Evolutionary conservation across 2,329 filamentous ascomycete genomes (phyloP).

Genomic region (Escovopsis weberi): DNA sequence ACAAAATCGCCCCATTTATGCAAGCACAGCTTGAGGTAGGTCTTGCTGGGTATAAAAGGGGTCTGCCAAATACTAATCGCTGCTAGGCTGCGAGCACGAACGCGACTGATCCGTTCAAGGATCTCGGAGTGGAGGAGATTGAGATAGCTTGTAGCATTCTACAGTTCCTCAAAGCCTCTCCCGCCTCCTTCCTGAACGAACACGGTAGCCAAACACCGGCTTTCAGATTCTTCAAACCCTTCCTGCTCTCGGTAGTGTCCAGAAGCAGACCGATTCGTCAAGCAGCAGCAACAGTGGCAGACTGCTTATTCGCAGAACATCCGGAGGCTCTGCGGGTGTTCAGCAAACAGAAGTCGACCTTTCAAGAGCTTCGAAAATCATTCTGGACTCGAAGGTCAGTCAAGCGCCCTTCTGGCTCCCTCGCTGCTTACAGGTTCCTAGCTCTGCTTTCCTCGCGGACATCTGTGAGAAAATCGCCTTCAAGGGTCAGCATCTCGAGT

Average conservation of each 20-base stretch:
- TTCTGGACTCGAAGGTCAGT: constrained; percentile 41
- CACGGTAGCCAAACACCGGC: constrained; percentile 12
- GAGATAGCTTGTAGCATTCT: constrained; percentile 30
- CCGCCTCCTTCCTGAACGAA: constrained; percentile 17
- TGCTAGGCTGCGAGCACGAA: constrained; percentile 1
- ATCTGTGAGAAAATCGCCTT: constrained; percentile 34
- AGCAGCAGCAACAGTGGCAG: constrained; percentile 32
- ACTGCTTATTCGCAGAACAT: constrained; percentile 27
- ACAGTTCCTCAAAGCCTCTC: constrained; percentile 41
- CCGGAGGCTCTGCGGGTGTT: constrained; percentile 15
- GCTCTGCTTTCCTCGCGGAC: constrained; percentile 25
- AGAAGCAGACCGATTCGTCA: constrained; percentile 33
- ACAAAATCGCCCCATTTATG: constrained; percentile 40
- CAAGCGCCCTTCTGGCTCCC: neutral
- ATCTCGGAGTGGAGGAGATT: constrained; percentile 2
- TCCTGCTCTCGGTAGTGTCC: constrained; percentile 40
- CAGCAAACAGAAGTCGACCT: constrained; percentile 10
- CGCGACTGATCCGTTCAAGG: constrained; percentile 1
- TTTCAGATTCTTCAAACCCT: constrained; percentile 30
- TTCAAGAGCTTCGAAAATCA: constrained; percentile 18
- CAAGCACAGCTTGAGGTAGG: constrained; percentile 39
- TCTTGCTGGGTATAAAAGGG: constrained; percentile 7
- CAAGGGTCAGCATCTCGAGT: constrained; percentile 26
- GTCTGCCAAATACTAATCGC: constrained; percentile 8
- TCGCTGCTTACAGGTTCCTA: constrained; percentile 5